Percentiles rank a stretch among this genome's conserved stretches.
Evolutionary conservation across 148 eudicot genomes (phyloP).

Genomic region (Vaccinium darrowii): DNA sequence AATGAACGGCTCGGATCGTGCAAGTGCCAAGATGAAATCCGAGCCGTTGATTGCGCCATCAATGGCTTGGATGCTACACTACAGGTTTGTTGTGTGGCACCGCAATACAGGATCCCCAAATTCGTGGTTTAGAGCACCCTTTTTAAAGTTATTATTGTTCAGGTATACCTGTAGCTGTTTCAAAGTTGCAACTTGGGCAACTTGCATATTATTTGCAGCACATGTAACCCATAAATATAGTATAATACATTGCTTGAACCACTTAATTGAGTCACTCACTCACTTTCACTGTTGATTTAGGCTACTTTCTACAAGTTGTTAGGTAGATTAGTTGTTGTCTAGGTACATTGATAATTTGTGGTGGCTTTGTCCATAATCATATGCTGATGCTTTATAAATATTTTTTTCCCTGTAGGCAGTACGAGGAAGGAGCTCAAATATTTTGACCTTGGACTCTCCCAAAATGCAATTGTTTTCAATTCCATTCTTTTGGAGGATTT

Average conservation of each 20-base stretch:
- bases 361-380: neutral
- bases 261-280: neutral
- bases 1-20: too few species aligned
- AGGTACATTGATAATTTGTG: neutral
- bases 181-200: neutral
- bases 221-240: neutral
- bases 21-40: too few species aligned
- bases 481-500: neutral
- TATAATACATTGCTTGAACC: neutral
- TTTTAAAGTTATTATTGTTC: neutral
- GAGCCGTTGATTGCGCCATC: too few species aligned
- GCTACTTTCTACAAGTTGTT: neutral
- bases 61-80: too few species aligned
- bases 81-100: too few species aligned
- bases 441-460: neutral
- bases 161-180: neutral
- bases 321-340: neutral
- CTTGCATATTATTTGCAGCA: neutral
- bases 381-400: neutral
- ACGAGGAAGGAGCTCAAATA: neutral
- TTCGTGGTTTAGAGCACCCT: neutral
- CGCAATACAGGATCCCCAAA: too few species aligned
- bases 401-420: neutral
- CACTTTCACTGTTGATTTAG: neutral
- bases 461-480: neutral